Conservation (phyloP, 2,329 filamentous ascomycete species). For the Colletotrichum magnum region DNA sequence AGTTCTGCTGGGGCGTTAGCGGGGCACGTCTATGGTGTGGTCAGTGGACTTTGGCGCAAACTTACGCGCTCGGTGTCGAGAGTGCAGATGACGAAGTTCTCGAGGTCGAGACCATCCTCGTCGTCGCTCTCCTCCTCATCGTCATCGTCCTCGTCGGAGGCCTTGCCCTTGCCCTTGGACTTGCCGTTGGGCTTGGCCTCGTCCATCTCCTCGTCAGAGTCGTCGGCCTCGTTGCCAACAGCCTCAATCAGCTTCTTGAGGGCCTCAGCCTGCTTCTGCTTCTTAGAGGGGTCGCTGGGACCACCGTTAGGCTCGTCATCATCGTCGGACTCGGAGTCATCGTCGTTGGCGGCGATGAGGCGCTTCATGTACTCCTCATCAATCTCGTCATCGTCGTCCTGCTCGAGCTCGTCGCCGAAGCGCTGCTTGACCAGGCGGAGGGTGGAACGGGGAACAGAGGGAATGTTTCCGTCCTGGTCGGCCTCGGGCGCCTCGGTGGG, state of each 20-base stretch:
- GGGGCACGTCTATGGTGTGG: neutral
- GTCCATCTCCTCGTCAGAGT: constrained; percentile 80
- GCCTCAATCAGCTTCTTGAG: constrained; percentile 83
- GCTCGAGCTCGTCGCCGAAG: constrained; percentile 67
- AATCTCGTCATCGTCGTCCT: constrained; percentile 74
- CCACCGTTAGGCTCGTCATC: constrained; percentile 81
- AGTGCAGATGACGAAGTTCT: constrained; percentile 96
- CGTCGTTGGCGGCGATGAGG: constrained; percentile 66
- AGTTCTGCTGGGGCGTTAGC: constrained; percentile 72
- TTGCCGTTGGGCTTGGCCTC: constrained; percentile 74
- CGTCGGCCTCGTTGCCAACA: constrained; percentile 67
- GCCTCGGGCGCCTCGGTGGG: constrained; percentile 82
- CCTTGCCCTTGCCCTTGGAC: constrained; percentile 79
- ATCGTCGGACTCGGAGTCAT: constrained; percentile 62
- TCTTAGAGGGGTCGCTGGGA: constrained; percentile 91
- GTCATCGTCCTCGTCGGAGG: constrained; percentile 71
- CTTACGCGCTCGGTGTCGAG: constrained; percentile 92
- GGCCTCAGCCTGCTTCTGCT: constrained; percentile 83
- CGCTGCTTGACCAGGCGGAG: constrained; percentile 90
- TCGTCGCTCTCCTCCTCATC: constrained; percentile 67
- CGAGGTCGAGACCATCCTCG: constrained; percentile 77
- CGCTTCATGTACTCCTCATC: constrained; percentile 76
- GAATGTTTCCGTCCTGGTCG: constrained; percentile 73
- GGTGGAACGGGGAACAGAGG: constrained; percentile 81
- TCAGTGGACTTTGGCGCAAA: constrained; percentile 7